These are phyloP conservation scores for Termitomyces sp. DNA, from an alignment of 768 basidiomycete species.

Conservation along the genomic window DNA sequence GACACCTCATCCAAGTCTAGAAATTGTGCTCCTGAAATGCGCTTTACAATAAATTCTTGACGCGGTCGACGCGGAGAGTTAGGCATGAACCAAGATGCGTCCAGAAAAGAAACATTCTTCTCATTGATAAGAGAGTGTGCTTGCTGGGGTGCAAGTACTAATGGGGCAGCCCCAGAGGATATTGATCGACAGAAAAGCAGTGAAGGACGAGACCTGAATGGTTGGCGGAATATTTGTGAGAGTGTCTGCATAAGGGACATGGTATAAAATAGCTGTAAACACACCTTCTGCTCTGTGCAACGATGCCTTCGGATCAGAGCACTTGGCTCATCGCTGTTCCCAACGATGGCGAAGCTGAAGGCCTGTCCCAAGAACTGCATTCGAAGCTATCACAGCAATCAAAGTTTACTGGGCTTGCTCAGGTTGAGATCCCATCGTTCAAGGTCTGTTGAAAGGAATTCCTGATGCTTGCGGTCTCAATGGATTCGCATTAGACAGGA, in stretches of 20 bases:
- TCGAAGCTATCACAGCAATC: slow-evolving; percentile 58
- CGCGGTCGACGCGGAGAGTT: slow-evolving; percentile 64
- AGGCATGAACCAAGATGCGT: slow-evolving; percentile 95
- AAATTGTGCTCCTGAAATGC: slow-evolving; percentile 69
- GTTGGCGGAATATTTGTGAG: not conserved
- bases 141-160: slow-evolving; percentile 48
- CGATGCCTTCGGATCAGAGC: slow-evolving; percentile 93
- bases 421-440: slow-evolving; percentile 78
- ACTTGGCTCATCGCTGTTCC: slow-evolving; percentile 92
- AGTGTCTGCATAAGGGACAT: slow-evolving; percentile 3
- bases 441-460: slow-evolving; percentile 53
- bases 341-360: slow-evolving; percentile 79
- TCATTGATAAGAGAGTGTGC: slow-evolving; percentile 31
- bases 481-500: slow-evolving; percentile 60
- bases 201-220: slow-evolving; percentile 5
- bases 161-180: slow-evolving; percentile 37
- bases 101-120: slow-evolving; percentile 46
- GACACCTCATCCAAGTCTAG: slow-evolving; percentile 81
- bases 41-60: slow-evolving; percentile 62
- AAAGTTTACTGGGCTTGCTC: slow-evolving; percentile 52
- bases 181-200: slow-evolving; percentile 23
- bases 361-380: slow-evolving; percentile 58
- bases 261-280: slow-evolving; percentile 17
- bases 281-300: slow-evolving; percentile 15
- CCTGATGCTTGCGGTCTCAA: slow-evolving; percentile 5